Evolutionary conservation across 495 filamentous ascomycete genomes (phyloP), one percentile per base, ranked within the genome.

Genomic region (Trichoderma parareesei): DNA sequence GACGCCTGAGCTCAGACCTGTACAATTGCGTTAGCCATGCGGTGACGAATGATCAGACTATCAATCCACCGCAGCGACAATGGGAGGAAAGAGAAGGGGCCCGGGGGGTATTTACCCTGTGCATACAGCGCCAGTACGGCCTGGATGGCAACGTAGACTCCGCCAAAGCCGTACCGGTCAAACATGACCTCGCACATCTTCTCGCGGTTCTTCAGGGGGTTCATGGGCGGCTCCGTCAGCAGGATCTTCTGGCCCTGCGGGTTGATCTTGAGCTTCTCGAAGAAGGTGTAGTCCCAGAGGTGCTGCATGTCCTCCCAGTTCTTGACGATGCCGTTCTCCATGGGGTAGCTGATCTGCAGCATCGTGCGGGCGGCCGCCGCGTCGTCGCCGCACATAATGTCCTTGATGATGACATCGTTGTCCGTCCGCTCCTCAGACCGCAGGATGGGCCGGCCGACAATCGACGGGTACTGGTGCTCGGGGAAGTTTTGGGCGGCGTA

Each of bases 311-410:
- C 95, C 70, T 98, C 94, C 95, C 95, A 99, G 70, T 88, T 90
- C 84, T 98, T 98, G 64, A 99, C 90, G 68, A 99, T 97, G 71
- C 94, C 94, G 77, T 98, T 98, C 74, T 98, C 95, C 94, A 99
- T 99, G 70, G 94, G 94, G 76, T 98, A 98, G 73, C 86, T 93
- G 70, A 99, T 94, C 73, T 99, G 95, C 62, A 99, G 85, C 91
- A 96, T 95, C 65, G 90, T 93, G 68, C 94, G 86, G 67, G 93
- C 94, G 38, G 91, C 92, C 11, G 94, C 92, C 38, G 94, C 94
- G 79, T 99, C 94, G 79, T 99, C 95, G 69, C 94, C 94, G 81
- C 92, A 96, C 94, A 99, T 99, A 71, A 99, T 97, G 82, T 99
- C 94, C 83, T 97, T 97, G 74, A 99, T 90, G 8, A 75, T 70